These are phyloP conservation scores for Xylaria arbuscula DNA, from an alignment of 2,329 filamentous ascomycete genomes.

Conservation along the genomic window DNA sequence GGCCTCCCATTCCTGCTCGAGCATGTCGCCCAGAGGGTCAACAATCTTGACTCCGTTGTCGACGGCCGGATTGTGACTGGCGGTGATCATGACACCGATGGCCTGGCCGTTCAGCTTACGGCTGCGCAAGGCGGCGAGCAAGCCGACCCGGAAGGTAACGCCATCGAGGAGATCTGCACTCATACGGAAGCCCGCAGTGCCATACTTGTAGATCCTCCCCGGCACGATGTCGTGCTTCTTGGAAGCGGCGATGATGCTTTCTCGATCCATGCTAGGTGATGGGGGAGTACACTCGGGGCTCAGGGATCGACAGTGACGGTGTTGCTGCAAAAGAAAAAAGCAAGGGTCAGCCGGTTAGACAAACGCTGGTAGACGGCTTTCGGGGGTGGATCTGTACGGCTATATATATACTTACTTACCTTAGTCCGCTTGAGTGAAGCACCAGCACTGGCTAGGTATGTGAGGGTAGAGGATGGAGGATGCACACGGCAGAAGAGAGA, in stretches of 20 bases:
- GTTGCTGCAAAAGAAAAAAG: constrained; percentile 16
- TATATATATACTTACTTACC: not conserved
- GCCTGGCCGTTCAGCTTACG: constrained; percentile 89
- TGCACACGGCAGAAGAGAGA: not conserved
- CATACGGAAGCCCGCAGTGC: constrained; percentile 76
- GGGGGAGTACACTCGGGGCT: constrained; percentile 1
- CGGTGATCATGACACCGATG: constrained; percentile 97
- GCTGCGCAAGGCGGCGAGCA: constrained; percentile 88
- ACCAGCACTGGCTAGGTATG: not conserved
- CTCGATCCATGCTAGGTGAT: constrained; percentile 59
- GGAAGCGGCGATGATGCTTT: constrained; percentile 68
- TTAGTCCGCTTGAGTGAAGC: not conserved
- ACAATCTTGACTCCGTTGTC: constrained; percentile 97
- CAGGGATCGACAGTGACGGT: constrained; percentile 6
- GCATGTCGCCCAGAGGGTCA: constrained; percentile 97
- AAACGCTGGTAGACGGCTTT: constrained; percentile 1
- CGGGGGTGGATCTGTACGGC: constrained; percentile 5
- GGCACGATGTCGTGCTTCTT: constrained; percentile 69
- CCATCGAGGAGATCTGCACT: constrained; percentile 85
- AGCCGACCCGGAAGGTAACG: constrained; percentile 90
- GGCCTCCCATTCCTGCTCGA: constrained; percentile 93
- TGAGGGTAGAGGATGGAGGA: not conserved
- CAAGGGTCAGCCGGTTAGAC: constrained; percentile 9
- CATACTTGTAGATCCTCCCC: constrained; percentile 71
- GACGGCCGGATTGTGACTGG: constrained; percentile 88